Percentiles rank a stretch among this genome's conserved stretches.
phyloP scores from a whole-genome alignment of 2,329 filamentous ascomycete genomes.

The Escovopsis weberi region DNA sequence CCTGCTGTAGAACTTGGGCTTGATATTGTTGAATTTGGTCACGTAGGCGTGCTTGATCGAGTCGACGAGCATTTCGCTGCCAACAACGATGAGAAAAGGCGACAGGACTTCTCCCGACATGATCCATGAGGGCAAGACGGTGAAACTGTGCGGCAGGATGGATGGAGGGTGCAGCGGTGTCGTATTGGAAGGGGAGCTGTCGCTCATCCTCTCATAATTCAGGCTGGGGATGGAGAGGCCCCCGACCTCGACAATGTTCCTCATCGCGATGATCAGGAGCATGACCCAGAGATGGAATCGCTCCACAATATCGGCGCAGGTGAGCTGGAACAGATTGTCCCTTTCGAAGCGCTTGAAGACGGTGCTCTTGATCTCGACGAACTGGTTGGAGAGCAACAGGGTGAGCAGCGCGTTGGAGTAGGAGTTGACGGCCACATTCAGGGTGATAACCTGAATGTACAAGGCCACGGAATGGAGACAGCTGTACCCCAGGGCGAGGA shows the following conservation, averaged over 20 bases:
- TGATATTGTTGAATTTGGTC: conserved; percentile 96
- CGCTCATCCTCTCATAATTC: conserved; percentile 30
- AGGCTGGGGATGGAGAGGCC: conserved; percentile 53
- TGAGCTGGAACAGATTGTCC: conserved; percentile 91
- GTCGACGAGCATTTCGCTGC: conserved; percentile 93
- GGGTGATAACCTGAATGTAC: conserved; percentile 94
- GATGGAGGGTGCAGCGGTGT: conserved; percentile 52
- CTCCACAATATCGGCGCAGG: conserved; percentile 92
- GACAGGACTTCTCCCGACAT: conserved; percentile 74
- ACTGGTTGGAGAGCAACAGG: conserved; percentile 88
- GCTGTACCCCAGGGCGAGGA: conserved; percentile 76
- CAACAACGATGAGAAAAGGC: conserved; percentile 85
- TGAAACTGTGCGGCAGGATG: conserved; percentile 83
- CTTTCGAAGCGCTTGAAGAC: conserved; percentile 99
- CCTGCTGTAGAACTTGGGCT: conserved; percentile 74
- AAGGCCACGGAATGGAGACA: conserved; percentile 74
- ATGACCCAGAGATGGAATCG: conserved; percentile 97
- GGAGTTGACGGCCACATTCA: conserved; percentile 96
- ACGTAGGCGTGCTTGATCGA: conserved; percentile 97
- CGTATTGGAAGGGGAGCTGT: conserved; percentile 33
- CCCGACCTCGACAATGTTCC: conserved; percentile 92
- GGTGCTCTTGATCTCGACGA: conserved; percentile 95
- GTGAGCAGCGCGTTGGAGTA: conserved; percentile 94
- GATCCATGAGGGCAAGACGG: conserved; percentile 66
- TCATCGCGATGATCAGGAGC: conserved; percentile 87